phyloP scores from a whole-genome alignment of 768 basidiomycete genomes.

The Pleurotus ostreatus region DNA sequence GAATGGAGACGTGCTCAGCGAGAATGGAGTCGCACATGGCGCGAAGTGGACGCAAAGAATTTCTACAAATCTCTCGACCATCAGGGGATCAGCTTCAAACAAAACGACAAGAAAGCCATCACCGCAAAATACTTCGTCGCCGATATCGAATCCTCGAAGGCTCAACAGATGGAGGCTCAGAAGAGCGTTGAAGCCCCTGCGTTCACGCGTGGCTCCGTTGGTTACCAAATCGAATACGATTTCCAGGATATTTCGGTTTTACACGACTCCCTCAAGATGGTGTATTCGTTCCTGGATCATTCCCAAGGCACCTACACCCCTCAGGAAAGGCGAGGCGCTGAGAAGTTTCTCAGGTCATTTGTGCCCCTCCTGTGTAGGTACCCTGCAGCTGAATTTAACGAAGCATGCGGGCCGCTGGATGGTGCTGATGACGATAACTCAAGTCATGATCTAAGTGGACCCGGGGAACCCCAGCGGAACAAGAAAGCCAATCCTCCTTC shows the following conservation, averaged over 20 bases:
- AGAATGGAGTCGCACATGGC: slow-evolving; percentile 96
- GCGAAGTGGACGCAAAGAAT: slow-evolving; percentile 94
- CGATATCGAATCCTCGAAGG: slow-evolving; percentile 71
- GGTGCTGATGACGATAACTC: slow-evolving; percentile 32
- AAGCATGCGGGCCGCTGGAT: slow-evolving; percentile 54
- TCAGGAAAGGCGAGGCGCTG: slow-evolving; percentile 77
- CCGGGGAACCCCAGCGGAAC: slow-evolving; percentile 30
- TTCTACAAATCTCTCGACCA: slow-evolving; percentile 98
- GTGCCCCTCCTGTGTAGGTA: slow-evolving; percentile 78
- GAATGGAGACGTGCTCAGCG: slow-evolving; percentile 94
- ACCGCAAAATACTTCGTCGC: slow-evolving; percentile 79
- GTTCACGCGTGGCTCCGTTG: slow-evolving; percentile 44
- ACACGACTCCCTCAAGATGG: slow-evolving; percentile 85
- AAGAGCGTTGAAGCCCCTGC: slow-evolving; percentile 30
- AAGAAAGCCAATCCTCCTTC: slow-evolving; percentile 39
- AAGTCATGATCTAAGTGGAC: slow-evolving; percentile 24
- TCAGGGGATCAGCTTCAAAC: slow-evolving; percentile 92
- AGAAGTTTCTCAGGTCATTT: slow-evolving; percentile 80
- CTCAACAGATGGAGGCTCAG: slow-evolving; percentile 43
- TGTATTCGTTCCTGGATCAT: slow-evolving; percentile 89
- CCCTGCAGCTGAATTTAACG: slow-evolving; percentile 62
- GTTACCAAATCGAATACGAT: slow-evolving; percentile 74
- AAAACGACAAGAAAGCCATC: slow-evolving; percentile 91
- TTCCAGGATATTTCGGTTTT: slow-evolving; percentile 78
- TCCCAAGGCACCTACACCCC: slow-evolving; percentile 65